These are phyloP conservation scores for Wilhelminamyces savonicus DNA, from an alignment of 805 yeast genomes.

Conservation along the genomic window DNA sequence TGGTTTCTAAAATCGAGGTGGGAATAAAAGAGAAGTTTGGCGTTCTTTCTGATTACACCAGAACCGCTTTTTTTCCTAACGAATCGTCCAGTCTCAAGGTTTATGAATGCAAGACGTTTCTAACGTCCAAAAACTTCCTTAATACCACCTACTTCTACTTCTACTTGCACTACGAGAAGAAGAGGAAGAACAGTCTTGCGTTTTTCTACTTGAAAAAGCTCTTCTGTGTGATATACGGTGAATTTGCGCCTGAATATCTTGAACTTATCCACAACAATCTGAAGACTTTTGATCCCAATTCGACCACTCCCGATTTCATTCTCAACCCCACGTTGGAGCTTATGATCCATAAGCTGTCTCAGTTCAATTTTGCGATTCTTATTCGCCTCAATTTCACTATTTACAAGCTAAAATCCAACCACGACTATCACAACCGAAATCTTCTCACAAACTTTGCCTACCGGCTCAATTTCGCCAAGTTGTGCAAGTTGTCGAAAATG, in stretches of 20 bases:
- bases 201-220: conserved; percentile 33
- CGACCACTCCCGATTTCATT: conserved; percentile 25
- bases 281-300: no score
- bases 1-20: conserved; percentile 31
- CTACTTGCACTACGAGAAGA: conserved; percentile 33
- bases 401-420: conserved; percentile 10
- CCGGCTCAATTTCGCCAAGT: conserved; percentile 13
- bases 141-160: conserved; percentile 28
- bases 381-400: conserved; percentile 18
- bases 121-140: conserved; percentile 21
- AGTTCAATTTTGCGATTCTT: conserved; percentile 17
- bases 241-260: conserved; percentile 14
- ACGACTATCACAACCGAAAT: conserved; percentile 10
- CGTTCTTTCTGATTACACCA: conserved; percentile 1
- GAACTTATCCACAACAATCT: conserved; percentile 4
- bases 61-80: not conserved
- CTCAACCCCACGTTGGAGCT: conserved; percentile 33
- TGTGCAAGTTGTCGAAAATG: conserved; percentile 26
- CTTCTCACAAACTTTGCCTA: conserved; percentile 12
- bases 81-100: conserved; percentile 8
- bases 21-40: conserved; percentile 26
- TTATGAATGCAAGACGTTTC: conserved; percentile 18
- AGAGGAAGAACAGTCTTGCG: conserved; percentile 25
- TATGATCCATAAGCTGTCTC: conserved; percentile 26
- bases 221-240: conserved; percentile 14